phyloP scores from a whole-genome alignment of 176 grass and related monocot species.

The Carex pumila region DNA sequence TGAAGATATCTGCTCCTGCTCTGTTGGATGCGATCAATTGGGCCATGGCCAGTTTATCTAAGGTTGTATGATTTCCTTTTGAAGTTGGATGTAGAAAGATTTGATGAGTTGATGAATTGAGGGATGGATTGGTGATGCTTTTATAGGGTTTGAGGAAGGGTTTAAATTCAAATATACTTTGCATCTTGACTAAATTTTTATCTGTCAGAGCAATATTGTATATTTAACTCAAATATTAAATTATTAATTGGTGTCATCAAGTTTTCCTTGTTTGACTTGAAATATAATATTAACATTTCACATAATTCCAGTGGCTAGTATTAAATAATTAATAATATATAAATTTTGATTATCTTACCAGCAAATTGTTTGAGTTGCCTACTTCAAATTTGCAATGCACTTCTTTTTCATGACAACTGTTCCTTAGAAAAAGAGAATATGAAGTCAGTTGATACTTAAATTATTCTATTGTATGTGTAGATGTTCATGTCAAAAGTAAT shows the following conservation, averaged over 20 bases:
- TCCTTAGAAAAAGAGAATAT: no score
- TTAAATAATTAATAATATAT: neutral
- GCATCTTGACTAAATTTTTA: neutral
- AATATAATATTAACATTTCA: neutral
- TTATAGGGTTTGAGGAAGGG: neutral
- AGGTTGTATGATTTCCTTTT: neutral
- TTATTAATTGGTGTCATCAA: neutral
- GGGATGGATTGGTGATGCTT: neutral
- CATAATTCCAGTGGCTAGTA: neutral
- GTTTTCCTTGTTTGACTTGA: neutral
- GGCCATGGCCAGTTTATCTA: neutral
- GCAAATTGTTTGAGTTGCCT: neutral
- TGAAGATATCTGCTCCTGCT: conserved; percentile 42
- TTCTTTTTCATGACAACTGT: no score
- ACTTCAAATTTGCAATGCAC: neutral
- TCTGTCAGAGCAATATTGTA: neutral
- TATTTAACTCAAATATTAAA: neutral
- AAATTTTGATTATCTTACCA: neutral
- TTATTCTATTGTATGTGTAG: no score
- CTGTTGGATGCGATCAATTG: neutral
- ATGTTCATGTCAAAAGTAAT: no score
- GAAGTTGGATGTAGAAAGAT: neutral
- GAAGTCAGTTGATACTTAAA: no score
- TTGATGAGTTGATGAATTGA: neutral
- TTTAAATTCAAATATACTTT: neutral